These are phyloP conservation scores for Aspergillus awamori DNA, from an alignment of 2,329 filamentous ascomycete genomes.

Conservation along the genomic window DNA sequence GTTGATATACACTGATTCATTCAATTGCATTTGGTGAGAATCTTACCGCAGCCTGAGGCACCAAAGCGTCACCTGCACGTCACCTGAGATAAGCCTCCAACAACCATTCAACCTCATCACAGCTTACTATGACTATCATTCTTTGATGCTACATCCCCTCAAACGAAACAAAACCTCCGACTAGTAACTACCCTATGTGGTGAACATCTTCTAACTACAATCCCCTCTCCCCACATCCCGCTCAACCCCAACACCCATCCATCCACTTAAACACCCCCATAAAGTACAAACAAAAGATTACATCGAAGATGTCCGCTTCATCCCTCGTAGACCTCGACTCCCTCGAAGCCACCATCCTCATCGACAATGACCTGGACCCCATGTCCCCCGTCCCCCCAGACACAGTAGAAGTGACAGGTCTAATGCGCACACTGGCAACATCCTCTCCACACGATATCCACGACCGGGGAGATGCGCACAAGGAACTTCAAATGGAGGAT, in stretches of 20 bases:
- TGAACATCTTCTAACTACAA: no score
- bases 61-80: neutral
- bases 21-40: no score
- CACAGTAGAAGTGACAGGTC: conserved; percentile 47
- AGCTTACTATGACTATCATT: no score
- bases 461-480: conserved; percentile 46
- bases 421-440: conserved; percentile 48
- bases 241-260: neutral
- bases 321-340: conserved; percentile 47
- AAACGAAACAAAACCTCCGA: neutral
- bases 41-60: conserved; percentile 8
- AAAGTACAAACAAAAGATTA: conserved; percentile 3
- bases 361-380: conserved; percentile 60
- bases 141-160: neutral
- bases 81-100: no score
- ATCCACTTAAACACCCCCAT: neutral
- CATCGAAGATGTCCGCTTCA: neutral
- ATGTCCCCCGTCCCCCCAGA: conserved; percentile 52
- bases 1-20: no score
- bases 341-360: conserved; percentile 54
- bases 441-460: conserved; percentile 36
- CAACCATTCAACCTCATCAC: no score
- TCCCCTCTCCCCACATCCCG: neutral
- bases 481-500: conserved; percentile 54
- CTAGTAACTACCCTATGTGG: no score